A percentile compares a stretch with the other conserved stretches of the same genome.
These are phyloP conservation scores for Lactarius sanguifluus DNA, from an alignment of 768 basidiomycete genomes.

Conservation along the genomic window DNA sequence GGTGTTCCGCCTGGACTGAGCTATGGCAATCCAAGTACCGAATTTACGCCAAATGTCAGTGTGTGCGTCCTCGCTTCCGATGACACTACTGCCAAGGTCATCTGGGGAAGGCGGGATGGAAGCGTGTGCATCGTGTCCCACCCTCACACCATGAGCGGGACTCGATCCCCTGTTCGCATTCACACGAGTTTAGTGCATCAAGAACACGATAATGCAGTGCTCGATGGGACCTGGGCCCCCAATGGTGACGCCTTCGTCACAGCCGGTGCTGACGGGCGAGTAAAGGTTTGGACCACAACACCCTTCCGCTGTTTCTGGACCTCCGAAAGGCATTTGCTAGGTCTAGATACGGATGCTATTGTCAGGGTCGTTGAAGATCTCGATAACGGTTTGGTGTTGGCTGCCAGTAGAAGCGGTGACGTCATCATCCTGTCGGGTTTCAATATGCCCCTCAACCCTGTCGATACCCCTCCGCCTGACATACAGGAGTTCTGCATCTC, in stretches of 20 bases:
- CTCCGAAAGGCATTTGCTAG: conserved; percentile 42
- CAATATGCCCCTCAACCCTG: conserved; percentile 25
- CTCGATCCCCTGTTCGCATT: conserved; percentile 46
- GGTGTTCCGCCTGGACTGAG: conserved; percentile 58
- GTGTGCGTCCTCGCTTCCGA: conserved; percentile 57
- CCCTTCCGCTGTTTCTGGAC: conserved; percentile 62
- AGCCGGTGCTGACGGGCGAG: conserved; percentile 58
- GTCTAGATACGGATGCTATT: conserved; percentile 49
- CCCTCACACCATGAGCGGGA: conserved; percentile 55
- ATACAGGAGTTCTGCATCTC: conserved; percentile 18
- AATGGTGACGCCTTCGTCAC: conserved; percentile 45
- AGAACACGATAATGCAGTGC: conserved; percentile 60
- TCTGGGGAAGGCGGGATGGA: conserved; percentile 75
- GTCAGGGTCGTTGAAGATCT: conserved; percentile 49
- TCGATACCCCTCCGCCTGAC: conserved; percentile 3
- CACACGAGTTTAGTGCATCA: conserved; percentile 53
- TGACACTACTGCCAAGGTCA: conserved; percentile 62
- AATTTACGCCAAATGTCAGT: conserved; percentile 68
- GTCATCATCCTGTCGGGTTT: conserved; percentile 57
- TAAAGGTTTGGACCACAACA: conserved; percentile 74
- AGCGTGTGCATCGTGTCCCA: conserved; percentile 63
- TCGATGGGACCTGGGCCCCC: conserved; percentile 54
- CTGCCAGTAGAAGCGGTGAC: conserved; percentile 56
- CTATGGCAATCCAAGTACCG: conserved; percentile 71
- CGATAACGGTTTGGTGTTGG: conserved; percentile 46